A percentile compares a stretch with the other conserved stretches of the same genome.
Evolutionary conservation across 257 asterid genomes (phyloP).

Genomic region (Lithospermum erythrorhizon): DNA sequence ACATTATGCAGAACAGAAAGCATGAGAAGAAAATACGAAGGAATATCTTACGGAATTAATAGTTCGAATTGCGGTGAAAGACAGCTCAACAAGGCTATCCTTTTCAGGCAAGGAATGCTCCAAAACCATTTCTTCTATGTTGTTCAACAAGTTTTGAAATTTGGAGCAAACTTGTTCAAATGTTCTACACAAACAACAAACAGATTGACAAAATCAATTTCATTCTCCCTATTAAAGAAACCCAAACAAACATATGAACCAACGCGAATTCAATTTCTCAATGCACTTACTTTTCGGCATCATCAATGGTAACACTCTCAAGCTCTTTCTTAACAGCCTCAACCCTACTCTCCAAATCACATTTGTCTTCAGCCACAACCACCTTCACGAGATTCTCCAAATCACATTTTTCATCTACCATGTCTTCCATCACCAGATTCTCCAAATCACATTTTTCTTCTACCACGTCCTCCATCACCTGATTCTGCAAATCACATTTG

Average conservation of each 20-base stretch:
- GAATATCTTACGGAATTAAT: slow-evolving; percentile 42
- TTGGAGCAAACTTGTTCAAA: slow-evolving; percentile 40
- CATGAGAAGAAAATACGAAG: background rate
- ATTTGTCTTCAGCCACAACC: slow-evolving; percentile 8
- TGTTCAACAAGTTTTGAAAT: slow-evolving; percentile 33
- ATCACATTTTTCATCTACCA: slow-evolving; percentile 15
- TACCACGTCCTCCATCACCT: slow-evolving; percentile 6
- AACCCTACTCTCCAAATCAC: slow-evolving; percentile 22
- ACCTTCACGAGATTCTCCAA: slow-evolving; percentile 10
- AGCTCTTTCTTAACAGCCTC: slow-evolving; percentile 43
- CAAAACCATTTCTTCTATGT: slow-evolving; percentile 33
- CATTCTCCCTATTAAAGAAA: background rate
- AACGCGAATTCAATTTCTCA: background rate
- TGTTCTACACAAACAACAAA: slow-evolving; percentile 41
- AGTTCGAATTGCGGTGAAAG: slow-evolving; percentile 37
- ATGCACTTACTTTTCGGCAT: slow-evolving; percentile 52
- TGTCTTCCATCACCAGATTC: slow-evolving; percentile 5
- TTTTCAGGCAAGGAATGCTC: slow-evolving; percentile 39
- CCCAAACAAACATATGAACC: background rate
- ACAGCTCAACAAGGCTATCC: slow-evolving; percentile 42
- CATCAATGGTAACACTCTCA: slow-evolving; percentile 34
- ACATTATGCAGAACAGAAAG: background rate
- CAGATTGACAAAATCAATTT: background rate
- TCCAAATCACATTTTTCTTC: slow-evolving; percentile 17
- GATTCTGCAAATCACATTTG: slow-evolving; percentile 14